A percentile compares a stretch with the other conserved stretches of the same genome.
Evolutionary conservation across 306 rosid species (phyloP).

Genomic region (Cicer arietinum): DNA sequence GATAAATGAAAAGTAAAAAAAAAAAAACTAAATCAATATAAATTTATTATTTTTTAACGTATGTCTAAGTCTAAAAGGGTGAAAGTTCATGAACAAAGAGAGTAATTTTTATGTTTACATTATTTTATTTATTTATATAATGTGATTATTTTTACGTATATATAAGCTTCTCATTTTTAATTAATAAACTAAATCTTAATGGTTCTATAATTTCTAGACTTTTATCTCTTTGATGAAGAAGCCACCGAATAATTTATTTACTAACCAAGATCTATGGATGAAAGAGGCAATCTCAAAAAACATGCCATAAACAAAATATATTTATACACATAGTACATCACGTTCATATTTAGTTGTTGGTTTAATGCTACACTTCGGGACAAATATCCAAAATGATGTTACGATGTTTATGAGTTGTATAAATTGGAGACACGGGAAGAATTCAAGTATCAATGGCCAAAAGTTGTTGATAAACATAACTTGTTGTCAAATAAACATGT

Average conservation of each 20-base stretch:
- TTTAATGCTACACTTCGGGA: not conserved
- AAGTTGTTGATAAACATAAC: constrained; percentile 5
- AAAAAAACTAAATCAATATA: too few relatives aligned
- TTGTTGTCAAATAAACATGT: not conserved
- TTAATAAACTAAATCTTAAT: too few relatives aligned
- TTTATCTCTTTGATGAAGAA: not conserved
- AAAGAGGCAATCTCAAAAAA: not conserved
- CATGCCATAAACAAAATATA: not conserved
- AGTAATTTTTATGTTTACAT: too few relatives aligned
- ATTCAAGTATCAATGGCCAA: not conserved
- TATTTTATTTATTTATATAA: not conserved
- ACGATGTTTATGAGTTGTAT: too few relatives aligned
- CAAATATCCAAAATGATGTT: too few relatives aligned
- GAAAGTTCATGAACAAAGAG: fast-evolving
- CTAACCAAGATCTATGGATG: constrained; percentile 9
- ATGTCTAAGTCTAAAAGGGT: too few relatives aligned
- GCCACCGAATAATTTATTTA: not conserved
- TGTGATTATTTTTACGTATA: not conserved
- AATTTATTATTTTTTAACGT: too few relatives aligned
- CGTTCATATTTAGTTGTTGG: not conserved
- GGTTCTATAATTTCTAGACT: not conserved
- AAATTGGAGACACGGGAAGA: constrained; percentile 1
- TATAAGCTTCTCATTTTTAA: too few relatives aligned
- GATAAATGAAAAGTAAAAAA: too few relatives aligned
- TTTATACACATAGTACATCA: not conserved